Conservation (phyloP, 495 filamentous ascomycete species). For the Penicillium subrubescens region DNA sequence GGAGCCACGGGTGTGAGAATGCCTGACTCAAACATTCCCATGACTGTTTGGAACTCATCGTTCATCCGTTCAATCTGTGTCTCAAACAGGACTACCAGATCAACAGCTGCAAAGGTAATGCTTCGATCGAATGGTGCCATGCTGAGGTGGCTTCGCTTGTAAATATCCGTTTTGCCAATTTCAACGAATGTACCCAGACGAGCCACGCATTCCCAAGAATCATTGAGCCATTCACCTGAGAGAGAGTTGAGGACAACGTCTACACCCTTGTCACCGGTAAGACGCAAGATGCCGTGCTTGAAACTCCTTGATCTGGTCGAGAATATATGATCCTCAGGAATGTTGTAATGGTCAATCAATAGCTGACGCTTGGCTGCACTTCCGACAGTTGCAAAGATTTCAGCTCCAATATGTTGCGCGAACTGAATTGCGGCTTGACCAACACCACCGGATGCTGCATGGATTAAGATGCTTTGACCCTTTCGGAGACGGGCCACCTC, state of each 20-base stretch:
- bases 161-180: slow-evolving; percentile 47
- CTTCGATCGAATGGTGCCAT: slow-evolving; percentile 23
- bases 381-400: slow-evolving; percentile 50
- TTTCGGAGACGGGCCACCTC: slow-evolving; percentile 6
- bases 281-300: slow-evolving; percentile 41
- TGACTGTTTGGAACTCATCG: neutral
- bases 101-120: slow-evolving; percentile 20
- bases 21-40: neutral
- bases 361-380: slow-evolving; percentile 42
- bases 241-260: slow-evolving; percentile 57
- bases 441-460: slow-evolving; percentile 50
- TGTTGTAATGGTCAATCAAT: slow-evolving; percentile 34
- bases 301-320: slow-evolving; percentile 47
- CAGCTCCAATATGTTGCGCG: slow-evolving; percentile 32
- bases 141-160: slow-evolving; percentile 14
- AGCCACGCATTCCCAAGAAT: slow-evolving; percentile 52
- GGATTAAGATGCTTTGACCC: slow-evolving; percentile 51
- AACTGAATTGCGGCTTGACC: slow-evolving; percentile 50
- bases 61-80: neutral
- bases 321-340: slow-evolving; percentile 49
- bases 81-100: neutral
- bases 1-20: neutral
- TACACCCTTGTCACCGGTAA: slow-evolving; percentile 52
- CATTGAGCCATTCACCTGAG: slow-evolving; percentile 42
- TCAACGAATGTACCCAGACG: slow-evolving; percentile 47